Percentiles rank a stretch among this genome's conserved stretches.
Evolutionary conservation across 345 rosid species (phyloP).

Genomic region (Pistacia integerrima): DNA sequence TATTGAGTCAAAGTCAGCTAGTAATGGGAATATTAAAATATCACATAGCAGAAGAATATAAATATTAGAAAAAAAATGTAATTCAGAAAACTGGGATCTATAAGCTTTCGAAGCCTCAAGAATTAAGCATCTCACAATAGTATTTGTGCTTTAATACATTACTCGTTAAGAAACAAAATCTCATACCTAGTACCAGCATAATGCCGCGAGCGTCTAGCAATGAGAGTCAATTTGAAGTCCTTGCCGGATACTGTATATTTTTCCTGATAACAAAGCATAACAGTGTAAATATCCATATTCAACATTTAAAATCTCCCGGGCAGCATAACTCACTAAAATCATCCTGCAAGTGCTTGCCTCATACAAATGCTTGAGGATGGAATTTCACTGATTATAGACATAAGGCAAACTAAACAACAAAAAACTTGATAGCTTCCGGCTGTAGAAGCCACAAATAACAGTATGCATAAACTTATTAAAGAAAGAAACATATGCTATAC

Average conservation of each 20-base stretch:
- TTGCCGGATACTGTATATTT: slow-evolving; percentile 62
- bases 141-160: neutral
- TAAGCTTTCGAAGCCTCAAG: neutral
- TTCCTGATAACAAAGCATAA: slow-evolving; percentile 49
- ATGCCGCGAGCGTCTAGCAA: slow-evolving; percentile 90
- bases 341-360: neutral
- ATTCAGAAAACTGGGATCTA: neutral
- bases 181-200: slow-evolving; percentile 96
- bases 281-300: slow-evolving; percentile 7
- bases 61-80: neutral
- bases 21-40: neutral
- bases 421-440: neutral
- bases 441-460: neutral
- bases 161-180: neutral
- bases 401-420: neutral
- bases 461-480: neutral
- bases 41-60: neutral
- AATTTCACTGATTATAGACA: slow-evolving; percentile 3
- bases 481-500: neutral
- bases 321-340: neutral
- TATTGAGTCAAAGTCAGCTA: slow-evolving; percentile 16
- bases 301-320: slow-evolving; percentile 6
- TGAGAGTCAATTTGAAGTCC: slow-evolving; percentile 69
- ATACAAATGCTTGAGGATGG: neutral
- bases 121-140: neutral